phyloP scores from a whole-genome alignment of 2,329 filamentous ascomycete genomes.

The Phialophora verrucosa region DNA sequence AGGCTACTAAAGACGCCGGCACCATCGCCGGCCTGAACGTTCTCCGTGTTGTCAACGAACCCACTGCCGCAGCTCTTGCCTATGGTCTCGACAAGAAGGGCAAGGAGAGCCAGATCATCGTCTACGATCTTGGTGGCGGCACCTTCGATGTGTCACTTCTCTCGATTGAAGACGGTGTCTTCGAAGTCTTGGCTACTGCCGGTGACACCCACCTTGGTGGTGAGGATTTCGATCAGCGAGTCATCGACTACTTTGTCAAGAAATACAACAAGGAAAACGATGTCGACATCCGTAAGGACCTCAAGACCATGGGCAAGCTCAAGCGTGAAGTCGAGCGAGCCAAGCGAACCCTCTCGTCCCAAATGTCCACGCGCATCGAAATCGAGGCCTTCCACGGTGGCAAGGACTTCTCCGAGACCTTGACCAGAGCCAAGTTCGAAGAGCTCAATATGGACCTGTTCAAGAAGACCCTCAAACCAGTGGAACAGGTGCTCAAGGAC shows the following conservation, averaged over 20 bases:
- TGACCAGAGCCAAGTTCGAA: conserved; percentile 98
- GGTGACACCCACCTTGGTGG: conserved; percentile 98
- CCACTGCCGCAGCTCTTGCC: conserved; percentile 91
- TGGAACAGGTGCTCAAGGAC: conserved; percentile 98
- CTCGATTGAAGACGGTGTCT: conserved; percentile 88
- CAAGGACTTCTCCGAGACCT: conserved; percentile 96
- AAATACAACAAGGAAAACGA: conserved; percentile 97
- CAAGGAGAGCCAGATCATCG: conserved; percentile 84
- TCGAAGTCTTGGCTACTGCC: conserved; percentile 91
- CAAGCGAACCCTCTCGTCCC: conserved; percentile 95
- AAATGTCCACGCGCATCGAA: conserved; percentile 92
- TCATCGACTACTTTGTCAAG: conserved; percentile 97
- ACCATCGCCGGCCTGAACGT: conserved; percentile 91
- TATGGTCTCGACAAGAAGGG: conserved; percentile 90
- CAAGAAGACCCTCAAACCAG: conserved; percentile 98
- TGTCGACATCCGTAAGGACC: conserved; percentile 90
- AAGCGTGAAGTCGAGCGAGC: conserved; percentile 99
- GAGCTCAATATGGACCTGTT: conserved; percentile 98
- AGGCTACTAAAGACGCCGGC: conserved; percentile 95
- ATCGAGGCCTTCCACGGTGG: conserved; percentile 97
- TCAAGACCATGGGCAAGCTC: conserved; percentile 98
- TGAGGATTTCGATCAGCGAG: conserved; percentile 98
- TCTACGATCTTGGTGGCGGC: conserved; percentile 93
- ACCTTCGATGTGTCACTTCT: conserved; percentile 94
- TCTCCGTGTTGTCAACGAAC: conserved; percentile 95